Evolutionary conservation across 768 basidiomycete species (phyloP).

Genomic region (Strobilomyces confusus): DNA sequence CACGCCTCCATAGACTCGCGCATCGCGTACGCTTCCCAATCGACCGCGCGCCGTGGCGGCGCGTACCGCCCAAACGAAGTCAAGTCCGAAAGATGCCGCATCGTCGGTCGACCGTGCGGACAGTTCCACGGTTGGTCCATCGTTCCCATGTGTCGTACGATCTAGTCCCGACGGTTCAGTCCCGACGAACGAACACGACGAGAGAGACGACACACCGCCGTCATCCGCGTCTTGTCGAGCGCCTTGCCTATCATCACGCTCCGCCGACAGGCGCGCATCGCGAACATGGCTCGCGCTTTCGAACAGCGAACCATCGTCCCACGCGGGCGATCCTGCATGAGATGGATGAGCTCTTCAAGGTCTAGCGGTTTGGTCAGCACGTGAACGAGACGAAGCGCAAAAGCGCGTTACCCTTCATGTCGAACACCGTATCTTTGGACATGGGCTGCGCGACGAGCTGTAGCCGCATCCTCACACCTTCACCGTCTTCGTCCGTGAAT

Average conservation of each 20-base stretch:
- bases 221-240: constrained; percentile 77
- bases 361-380: constrained; percentile 43
- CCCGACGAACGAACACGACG: background rate
- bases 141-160: constrained; percentile 76
- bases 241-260: constrained; percentile 96
- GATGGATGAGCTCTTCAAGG: constrained; percentile 86
- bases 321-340: constrained; percentile 71
- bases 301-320: constrained; percentile 89
- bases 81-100: constrained; percentile 70
- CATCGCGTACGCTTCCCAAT: constrained; percentile 36
- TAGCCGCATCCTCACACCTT: constrained; percentile 36
- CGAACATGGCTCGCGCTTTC: constrained; percentile 94
- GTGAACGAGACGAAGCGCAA: background rate
- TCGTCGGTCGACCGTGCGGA: constrained; percentile 83
- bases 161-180: constrained; percentile 35
- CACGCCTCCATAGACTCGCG: constrained; percentile 1
- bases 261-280: constrained; percentile 91
- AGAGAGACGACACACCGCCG: constrained; percentile 42
- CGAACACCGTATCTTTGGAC: constrained; percentile 88
- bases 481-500: background rate
- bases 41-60: constrained; percentile 18
- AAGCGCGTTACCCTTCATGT: constrained; percentile 64
- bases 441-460: constrained; percentile 79
- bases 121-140: constrained; percentile 89
- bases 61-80: constrained; percentile 19